Base-by-base conservation (phyloP, 768 basidiomycete species). In the Favolaschia claudopus region DNA sequence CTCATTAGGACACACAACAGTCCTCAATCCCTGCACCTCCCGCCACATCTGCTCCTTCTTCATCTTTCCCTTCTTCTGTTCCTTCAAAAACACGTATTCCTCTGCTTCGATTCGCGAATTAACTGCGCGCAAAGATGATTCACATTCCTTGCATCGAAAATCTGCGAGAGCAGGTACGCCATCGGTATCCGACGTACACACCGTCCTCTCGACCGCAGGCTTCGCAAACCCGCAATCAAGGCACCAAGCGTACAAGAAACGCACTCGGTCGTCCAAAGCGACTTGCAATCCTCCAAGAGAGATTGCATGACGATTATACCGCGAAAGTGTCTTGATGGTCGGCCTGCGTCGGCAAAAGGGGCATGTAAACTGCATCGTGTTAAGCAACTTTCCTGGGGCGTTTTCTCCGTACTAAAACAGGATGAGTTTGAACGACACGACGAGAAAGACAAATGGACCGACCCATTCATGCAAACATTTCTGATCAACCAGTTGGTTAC, bases 231-330 rank as follows among this genome's bases (percentile, higher is more conserved):
- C 69, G 38, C 70, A 72, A 24, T 65, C 61, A 17, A 62, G 32
- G 50, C 70, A 72, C 70, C 70, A 72, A 14, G 70, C 70, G 34
- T 70, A 70, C 36, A 70, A 55, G 53, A 60, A 70, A 15, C 60
- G 64, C n/a, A n/a, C n/a, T n/a, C 68, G 68, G 42, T 72, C 68
- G 7, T 29, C 65, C 63, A 72, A 58, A 29, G 70, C 70, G 2
- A 39, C 63, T 40, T 66, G 58, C 24, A 72, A 51, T 3, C 68
- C 69, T 15, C 68, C 66, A 4, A 72, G 58, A 5, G 58, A 43
- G 14, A 55, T 61, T 13, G 64, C 68, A 8, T 39, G 60, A 4
- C 54, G 56, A 45, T 72, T 72, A 59, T 63, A 68, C 34, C 65
- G 60, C 31, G 62, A 22, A 24, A 72, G 49, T 3, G 62, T 63